Conservation (phyloP, 768 basidiomycete genomes). For the Termitomyces sp. region DNA sequence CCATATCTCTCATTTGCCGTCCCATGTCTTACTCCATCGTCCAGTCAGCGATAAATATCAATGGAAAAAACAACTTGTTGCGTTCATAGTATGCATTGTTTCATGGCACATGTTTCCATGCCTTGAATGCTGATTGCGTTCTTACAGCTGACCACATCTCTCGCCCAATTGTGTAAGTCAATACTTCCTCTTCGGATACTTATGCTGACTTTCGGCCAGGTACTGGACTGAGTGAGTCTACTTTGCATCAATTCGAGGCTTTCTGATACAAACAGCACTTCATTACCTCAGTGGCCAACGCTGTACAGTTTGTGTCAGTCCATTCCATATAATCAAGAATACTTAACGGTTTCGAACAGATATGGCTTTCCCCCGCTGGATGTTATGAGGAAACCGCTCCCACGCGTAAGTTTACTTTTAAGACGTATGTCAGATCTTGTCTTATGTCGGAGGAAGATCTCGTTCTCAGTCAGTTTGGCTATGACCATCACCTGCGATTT, state of each 20-base stretch:
- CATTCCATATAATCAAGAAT: background rate
- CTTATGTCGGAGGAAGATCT: background rate
- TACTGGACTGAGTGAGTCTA: background rate
- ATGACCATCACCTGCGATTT: background rate
- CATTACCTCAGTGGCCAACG: background rate
- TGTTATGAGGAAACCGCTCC: background rate
- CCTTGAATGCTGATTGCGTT: background rate
- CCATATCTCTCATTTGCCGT: background rate
- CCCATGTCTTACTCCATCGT: too few species aligned
- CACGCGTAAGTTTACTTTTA: background rate
- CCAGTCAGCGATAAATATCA: background rate
- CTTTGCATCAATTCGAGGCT: background rate
- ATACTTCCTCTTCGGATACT: background rate
- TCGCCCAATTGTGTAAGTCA: background rate
- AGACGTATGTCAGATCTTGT: background rate
- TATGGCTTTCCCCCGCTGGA: background rate
- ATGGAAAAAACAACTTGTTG: background rate
- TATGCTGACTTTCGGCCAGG: background rate
- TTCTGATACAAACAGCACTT: background rate
- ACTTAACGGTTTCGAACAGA: background rate
- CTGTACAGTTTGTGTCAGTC: background rate
- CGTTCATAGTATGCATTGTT: background rate
- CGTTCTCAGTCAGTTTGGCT: background rate
- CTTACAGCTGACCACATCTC: background rate
- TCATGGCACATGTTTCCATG: background rate